phyloP scores from a whole-genome alignment of 805 yeast species.

The Monosporozyma aerobia region DNA sequence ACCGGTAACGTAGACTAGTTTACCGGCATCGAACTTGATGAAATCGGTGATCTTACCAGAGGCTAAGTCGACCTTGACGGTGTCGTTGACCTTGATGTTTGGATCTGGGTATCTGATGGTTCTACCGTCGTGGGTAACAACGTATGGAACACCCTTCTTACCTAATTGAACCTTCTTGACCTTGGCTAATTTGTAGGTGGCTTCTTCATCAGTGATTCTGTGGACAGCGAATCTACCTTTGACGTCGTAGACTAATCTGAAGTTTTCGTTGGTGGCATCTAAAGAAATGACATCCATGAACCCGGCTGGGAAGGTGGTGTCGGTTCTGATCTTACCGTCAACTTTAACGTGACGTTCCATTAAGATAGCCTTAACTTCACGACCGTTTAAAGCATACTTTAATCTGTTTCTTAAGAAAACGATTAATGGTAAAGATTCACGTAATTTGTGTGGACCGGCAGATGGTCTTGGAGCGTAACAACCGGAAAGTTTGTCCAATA shows the following conservation, averaged over 20 bases:
- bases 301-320: conserved; percentile 97
- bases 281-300: conserved; percentile 97
- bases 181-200: conserved; percentile 95
- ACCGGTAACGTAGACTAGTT: conserved; percentile 88
- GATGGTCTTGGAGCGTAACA: conserved; percentile 99
- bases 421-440: conserved; percentile 95
- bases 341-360: conserved; percentile 98
- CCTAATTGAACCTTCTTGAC: conserved; percentile 98
- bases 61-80: conserved; percentile 93
- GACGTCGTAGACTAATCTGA: conserved; percentile 96
- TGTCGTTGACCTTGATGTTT: conserved; percentile 90
- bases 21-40: conserved; percentile 89
- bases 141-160: conserved; percentile 96
- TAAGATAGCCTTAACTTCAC: conserved; percentile 96
- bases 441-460: conserved; percentile 98
- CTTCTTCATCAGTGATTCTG: conserved; percentile 99
- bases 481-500: conserved; percentile 99
- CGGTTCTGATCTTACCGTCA: conserved; percentile 99
- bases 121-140: conserved; percentile 99
- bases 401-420: conserved; percentile 97
- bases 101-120: conserved; percentile 99
- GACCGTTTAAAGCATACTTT: conserved; percentile 97
- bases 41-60: conserved; percentile 87
- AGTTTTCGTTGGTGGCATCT: conserved; percentile 98
- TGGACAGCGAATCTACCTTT: conserved; percentile 99